phyloP scores from a whole-genome alignment of 352 stramenopile genomes.

The Globisporangium iwayamae region DNA sequence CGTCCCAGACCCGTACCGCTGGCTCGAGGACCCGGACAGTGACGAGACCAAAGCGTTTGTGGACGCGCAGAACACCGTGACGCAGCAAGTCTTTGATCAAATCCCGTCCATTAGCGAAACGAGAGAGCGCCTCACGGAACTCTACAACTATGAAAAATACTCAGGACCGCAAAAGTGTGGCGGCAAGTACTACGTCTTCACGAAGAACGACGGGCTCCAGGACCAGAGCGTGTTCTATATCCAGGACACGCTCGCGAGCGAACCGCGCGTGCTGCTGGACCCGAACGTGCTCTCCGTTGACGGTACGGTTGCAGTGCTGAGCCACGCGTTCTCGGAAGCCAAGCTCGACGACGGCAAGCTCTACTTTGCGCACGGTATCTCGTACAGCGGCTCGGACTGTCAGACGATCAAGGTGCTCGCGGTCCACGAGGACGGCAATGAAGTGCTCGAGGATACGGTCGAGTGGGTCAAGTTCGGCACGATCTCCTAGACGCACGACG shows the following conservation, averaged over 20 bases:
- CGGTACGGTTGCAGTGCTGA: slow-evolving; percentile 69
- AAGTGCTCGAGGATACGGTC: slow-evolving; percentile 72
- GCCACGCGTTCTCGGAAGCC: slow-evolving; percentile 65
- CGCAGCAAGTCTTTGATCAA: slow-evolving; percentile 57
- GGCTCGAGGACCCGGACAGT: slow-evolving; percentile 74
- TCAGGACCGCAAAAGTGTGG: slow-evolving; percentile 71
- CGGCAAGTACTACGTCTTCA: slow-evolving; percentile 72
- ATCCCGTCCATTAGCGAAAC: slow-evolving; percentile 70
- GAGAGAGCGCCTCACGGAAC: slow-evolving; percentile 71
- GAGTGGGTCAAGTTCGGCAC: slow-evolving; percentile 88
- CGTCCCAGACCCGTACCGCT: slow-evolving; percentile 71
- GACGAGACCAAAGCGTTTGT: slow-evolving; percentile 83
- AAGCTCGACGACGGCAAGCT: slow-evolving; percentile 65
- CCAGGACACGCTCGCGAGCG: slow-evolving; percentile 59
- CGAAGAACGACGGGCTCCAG: slow-evolving; percentile 86
- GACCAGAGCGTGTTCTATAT: slow-evolving; percentile 89
- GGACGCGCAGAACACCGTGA: slow-evolving; percentile 65
- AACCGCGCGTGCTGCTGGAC: slow-evolving; percentile 76
- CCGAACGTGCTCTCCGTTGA: slow-evolving; percentile 74
- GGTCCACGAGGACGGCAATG: slow-evolving; percentile 53
- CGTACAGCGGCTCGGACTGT: slow-evolving; percentile 81
- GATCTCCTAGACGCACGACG: slow-evolving; percentile 81
- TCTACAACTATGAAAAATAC: slow-evolving; percentile 90
- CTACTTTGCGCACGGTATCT: slow-evolving; percentile 82
- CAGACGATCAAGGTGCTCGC: slow-evolving; percentile 84